Conservation (phyloP, 306 rosid species). For the Lathyrus sativus region DNA sequence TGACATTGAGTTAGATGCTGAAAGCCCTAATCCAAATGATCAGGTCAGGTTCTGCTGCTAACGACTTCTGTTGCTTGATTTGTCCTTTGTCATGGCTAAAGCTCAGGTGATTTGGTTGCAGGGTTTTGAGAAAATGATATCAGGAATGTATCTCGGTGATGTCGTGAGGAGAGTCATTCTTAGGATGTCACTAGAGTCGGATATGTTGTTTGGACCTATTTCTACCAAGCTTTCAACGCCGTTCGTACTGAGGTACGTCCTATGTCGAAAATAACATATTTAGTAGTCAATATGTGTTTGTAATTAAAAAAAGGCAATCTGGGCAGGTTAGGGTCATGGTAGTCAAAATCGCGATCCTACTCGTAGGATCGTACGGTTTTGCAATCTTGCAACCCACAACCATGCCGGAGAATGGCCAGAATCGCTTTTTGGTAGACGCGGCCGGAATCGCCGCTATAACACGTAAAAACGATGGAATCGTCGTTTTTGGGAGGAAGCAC, state of each 20-base stretch:
- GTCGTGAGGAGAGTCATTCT: conserved; percentile 87
- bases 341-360: too few species aligned
- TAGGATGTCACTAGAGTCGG: conserved; percentile 73
- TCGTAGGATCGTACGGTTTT: too few species aligned
- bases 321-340: neutral
- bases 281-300: neutral
- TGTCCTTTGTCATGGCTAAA: conserved; percentile 30
- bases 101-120: conserved; percentile 42
- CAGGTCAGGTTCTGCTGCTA: conserved; percentile 56
- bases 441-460: too few species aligned
- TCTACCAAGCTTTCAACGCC: conserved; percentile 64
- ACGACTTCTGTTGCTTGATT: conserved; percentile 27
- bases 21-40: conserved; percentile 89
- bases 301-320: neutral
- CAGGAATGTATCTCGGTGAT: conserved; percentile 96
- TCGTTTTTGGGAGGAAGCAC: too few species aligned
- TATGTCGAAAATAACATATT: neutral
- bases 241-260: conserved; percentile 54
- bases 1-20: conserved; percentile 79
- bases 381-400: too few species aligned
- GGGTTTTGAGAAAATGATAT: conserved; percentile 97
- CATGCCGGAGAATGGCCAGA: too few species aligned
- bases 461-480: too few species aligned
- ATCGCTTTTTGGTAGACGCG: too few species aligned
- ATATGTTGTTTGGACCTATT: conserved; percentile 65